Evolutionary conservation across 2,329 filamentous ascomycete genomes (phyloP), one percentile per base, ranked within the genome.

Genomic region (Escovopsis weberi): DNA sequence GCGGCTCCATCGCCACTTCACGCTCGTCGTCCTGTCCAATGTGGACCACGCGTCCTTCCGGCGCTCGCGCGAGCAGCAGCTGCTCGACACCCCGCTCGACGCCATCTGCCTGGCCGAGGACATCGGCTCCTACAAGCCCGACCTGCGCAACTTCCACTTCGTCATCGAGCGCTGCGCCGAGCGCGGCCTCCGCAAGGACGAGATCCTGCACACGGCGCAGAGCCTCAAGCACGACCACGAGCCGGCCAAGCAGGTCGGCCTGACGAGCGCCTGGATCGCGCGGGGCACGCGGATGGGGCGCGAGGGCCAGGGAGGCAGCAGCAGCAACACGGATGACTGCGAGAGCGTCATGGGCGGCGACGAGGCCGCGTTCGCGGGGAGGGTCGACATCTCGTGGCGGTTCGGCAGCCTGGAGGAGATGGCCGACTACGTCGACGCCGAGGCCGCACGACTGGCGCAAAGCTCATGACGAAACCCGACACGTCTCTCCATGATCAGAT

Each of bases 51-150:
- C 43, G 6, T 54, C 51, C 2, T 58, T 58, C 42, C 39, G 42
- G 37, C 43, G 45, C 26, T 58, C 55, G 45, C 56, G 51, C 12
- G 44, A 15, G 42, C 47, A 48, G 15, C 58, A 57, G 26, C 60
- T 85, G 11, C 55, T 62, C 15, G 70, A 68, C 0, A 66, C 73
- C 3, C 39, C 38, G 8, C 69, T 85, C 52, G 79, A 82, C 51
- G 68, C 70, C 11, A 64, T 83, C 23, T 75, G 81, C 58, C 85
- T 80, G 2, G 82, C 82, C 2, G 66, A 86, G 59, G 73, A 82
- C 37, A 75, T 86, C 42, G 80, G 82, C 1, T 69, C 65, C 6
- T 87, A 86, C 58, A 87, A 87, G 63, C 83, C 83, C 0, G 62
- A 72, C 47, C 55, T 60, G 33, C 56, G 56, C 26, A 85, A 85